A percentile compares a stretch with the other conserved stretches of the same genome.
These are phyloP conservation scores for Tuber aestivum DNA, from an alignment of 495 filamentous ascomycete genomes.

Conservation along the genomic window DNA sequence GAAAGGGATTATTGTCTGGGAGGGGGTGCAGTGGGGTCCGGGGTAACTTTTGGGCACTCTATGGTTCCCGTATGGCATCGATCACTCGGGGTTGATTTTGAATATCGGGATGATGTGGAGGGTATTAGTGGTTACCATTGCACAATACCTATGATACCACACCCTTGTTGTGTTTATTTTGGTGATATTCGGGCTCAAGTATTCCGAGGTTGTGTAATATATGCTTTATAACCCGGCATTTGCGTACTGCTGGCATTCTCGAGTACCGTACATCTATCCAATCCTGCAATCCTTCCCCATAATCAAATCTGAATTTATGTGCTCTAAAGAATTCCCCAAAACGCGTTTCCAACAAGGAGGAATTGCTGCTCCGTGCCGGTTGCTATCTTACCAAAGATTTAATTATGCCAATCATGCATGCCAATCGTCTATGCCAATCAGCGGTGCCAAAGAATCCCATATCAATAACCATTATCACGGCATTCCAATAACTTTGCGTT, in stretches of 20 bases:
- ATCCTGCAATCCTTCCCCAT: background rate
- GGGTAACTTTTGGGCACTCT: background rate
- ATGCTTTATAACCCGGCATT: background rate
- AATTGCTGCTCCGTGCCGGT: conserved; percentile 3
- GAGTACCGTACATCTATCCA: no score
- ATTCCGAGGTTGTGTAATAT: background rate
- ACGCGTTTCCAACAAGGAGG: background rate
- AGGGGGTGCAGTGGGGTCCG: background rate
- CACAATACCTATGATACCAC: background rate
- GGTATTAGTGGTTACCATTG: background rate
- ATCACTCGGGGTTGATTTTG: background rate
- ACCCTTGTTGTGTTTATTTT: background rate
- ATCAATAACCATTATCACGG: background rate
- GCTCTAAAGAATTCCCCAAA: background rate
- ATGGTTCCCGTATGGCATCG: background rate
- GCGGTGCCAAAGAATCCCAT: background rate
- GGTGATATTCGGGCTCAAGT: background rate
- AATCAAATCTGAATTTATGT: background rate
- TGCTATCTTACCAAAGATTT: conserved; percentile 1
- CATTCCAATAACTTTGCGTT: background rate
- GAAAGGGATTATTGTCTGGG: background rate
- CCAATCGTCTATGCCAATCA: background rate
- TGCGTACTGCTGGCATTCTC: background rate
- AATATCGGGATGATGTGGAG: background rate
- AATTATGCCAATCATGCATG: background rate